Evolutionary conservation across 2,329 filamentous ascomycete species (phyloP).

Genomic region (Cyanodermella asteris): DNA sequence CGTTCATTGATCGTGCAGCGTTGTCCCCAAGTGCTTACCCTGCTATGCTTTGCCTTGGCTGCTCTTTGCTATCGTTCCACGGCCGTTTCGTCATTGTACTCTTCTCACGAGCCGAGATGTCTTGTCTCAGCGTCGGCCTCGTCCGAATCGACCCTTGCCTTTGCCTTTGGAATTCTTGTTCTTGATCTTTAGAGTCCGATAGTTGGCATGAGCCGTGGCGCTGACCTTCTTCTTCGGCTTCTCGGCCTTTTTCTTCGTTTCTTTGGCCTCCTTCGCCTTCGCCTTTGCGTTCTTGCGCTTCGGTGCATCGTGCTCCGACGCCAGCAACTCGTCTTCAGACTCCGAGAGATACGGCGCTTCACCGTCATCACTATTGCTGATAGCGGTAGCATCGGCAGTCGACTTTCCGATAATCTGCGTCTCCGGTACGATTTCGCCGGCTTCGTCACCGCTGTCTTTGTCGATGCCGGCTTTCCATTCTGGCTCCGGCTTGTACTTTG

Average conservation of each 20-base stretch:
- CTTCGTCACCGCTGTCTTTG: conserved; percentile 4
- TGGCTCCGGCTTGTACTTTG: conserved; percentile 13
- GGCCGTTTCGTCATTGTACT: too few species aligned
- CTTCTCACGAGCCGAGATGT: too few species aligned
- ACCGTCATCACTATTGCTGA: too few species aligned
- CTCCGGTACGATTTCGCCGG: conserved; percentile 1
- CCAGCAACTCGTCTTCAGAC: too few species aligned
- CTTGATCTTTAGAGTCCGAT: conserved; percentile 23
- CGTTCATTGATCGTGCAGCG: too few species aligned
- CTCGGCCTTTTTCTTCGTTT: conserved; percentile 7
- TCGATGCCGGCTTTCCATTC: conserved; percentile 7
- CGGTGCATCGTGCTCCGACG: too few species aligned
- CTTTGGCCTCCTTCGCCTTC: conserved; percentile 4
- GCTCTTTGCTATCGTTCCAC: too few species aligned
- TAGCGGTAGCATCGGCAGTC: too few species aligned
- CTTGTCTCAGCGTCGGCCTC: conserved; percentile 10
- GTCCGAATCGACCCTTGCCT: conserved; percentile 8
- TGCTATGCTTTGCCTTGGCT: too few species aligned
- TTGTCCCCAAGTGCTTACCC: too few species aligned
- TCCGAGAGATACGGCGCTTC: too few species aligned
- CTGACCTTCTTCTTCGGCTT: conserved; percentile 17
- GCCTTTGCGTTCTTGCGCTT: too few species aligned
- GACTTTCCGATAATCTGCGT: conserved; percentile 1
- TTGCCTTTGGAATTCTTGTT: conserved; percentile 13
- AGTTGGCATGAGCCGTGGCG: conserved; percentile 25